phyloP scores from a whole-genome alignment of 75 land plant species.

The Larix kaempferi region DNA sequence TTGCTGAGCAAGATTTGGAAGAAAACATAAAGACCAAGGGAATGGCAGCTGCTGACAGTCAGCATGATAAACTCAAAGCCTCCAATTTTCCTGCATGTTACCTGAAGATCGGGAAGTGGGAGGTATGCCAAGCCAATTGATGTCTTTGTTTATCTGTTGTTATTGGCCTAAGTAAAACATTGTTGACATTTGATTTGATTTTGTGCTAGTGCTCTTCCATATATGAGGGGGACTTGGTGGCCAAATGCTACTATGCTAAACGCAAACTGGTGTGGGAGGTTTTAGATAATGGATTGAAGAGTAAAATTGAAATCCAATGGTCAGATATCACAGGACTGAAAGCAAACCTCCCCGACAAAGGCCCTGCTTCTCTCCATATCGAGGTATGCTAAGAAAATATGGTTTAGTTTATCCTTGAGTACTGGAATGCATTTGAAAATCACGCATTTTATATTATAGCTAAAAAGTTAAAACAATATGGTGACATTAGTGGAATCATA shows the following conservation, averaged over 20 bases:
- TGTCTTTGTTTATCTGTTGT: neutral
- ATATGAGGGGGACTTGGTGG: constrained; percentile 46
- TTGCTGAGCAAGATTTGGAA: neutral
- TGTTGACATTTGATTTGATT: neutral
- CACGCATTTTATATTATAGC: no score
- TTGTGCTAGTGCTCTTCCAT: constrained; percentile 11
- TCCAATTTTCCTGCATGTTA: constrained; percentile 48
- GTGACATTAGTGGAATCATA: no score
- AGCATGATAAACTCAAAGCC: constrained; percentile 46
- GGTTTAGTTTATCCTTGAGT: no score
- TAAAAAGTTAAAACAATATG: no score
- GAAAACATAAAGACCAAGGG: constrained; percentile 2
- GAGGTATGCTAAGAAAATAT: constrained; percentile 27
- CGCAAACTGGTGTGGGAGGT: constrained; percentile 62
- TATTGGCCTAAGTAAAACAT: neutral
- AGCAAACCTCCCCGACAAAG: constrained; percentile 33
- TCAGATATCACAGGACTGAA: constrained; percentile 48
- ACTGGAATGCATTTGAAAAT: no score
- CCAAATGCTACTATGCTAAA: constrained; percentile 59
- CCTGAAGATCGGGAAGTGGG: constrained; percentile 50
- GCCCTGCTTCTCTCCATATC: constrained; percentile 29
- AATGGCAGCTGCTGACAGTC: constrained; percentile 8
- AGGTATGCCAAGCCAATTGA: constrained; percentile 19
- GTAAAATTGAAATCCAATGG: constrained; percentile 58
- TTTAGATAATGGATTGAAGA: constrained; percentile 47